Conservation (phyloP, 768 basidiomycete species). For the Rhizopogon salebrosus region DNA sequence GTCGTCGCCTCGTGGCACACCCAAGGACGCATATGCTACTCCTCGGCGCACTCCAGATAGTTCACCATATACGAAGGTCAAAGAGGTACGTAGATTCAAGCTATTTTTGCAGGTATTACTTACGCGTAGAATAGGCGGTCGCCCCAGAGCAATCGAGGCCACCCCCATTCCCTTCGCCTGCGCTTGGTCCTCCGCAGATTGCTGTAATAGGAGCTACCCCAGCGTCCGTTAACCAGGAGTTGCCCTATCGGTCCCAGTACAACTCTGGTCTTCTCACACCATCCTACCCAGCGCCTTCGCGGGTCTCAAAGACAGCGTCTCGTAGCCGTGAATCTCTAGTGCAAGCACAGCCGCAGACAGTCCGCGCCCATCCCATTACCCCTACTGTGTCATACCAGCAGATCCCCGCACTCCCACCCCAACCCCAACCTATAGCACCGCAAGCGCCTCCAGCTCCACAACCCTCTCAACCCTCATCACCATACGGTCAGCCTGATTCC, state of each 20-base stretch:
- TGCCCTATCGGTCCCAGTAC: constrained; percentile 17
- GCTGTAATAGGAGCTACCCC: constrained; percentile 27
- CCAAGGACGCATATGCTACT: constrained; percentile 13
- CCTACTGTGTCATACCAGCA: constrained; percentile 13
- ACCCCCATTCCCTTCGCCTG: constrained; percentile 7
- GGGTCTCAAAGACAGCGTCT: constrained; percentile 19
- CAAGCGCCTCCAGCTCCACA: neutral
- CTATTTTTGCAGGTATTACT: constrained; percentile 2
- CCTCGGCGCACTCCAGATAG: constrained; percentile 15
- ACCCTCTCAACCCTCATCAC: neutral
- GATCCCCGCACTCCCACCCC: neutral
- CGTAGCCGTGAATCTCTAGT: constrained; percentile 16
- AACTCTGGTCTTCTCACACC: constrained; percentile 22
- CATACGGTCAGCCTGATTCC: neutral
- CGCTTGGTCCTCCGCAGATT: constrained; percentile 22
- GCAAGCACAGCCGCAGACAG: constrained; percentile 8
- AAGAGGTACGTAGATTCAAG: constrained; percentile 17
- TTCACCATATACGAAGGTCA: constrained; percentile 19
- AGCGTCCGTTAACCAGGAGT: constrained; percentile 9
- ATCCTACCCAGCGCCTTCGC: constrained; percentile 22
- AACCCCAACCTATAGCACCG: neutral
- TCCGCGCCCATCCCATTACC: constrained; percentile 3
- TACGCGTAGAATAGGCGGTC: constrained; percentile 12
- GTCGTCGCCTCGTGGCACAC: constrained; percentile 14
- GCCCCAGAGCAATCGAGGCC: constrained; percentile 14